Evolutionary conservation across 192 early-diverging fungal species (phyloP), one percentile per base, ranked within the genome.

Genomic region (Backusella sp.): DNA sequence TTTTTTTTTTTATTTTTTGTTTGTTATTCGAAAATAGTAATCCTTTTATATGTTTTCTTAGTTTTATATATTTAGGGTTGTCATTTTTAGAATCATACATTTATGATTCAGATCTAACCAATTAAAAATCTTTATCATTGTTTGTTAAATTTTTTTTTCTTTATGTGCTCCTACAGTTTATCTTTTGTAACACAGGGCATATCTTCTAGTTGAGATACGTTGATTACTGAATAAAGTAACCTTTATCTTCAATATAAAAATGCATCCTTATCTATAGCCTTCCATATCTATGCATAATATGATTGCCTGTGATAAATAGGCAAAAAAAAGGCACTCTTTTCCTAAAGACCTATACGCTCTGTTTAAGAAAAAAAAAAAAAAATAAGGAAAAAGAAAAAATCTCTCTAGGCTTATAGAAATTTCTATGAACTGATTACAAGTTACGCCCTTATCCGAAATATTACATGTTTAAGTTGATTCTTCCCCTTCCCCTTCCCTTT

Each of bases 241-340:
- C 36, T 42, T 36, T 70, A 41, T 70, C 68, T 41, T 17, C 68
- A 42, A 42, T 36, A 21, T 41, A 70, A 41, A 39, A 36, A 41
- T 70, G 26, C 11, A 19, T 28, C 9, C 56, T 62, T 62, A 62
- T 72, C 56, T 66, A 74, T 26, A 74, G 65, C 37, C 19, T 28
- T 62, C 56, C 26, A 62, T 62, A 62, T 28, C 23, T 28, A 28
- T 28, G 59, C 66, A 72, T 67, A 21, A 73, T 56, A 37, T 72
- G 21, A 36, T 30, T 46, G 14, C 36, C 34, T 62, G 21, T 28
- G 21, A 62, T 62, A 62, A 62, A 62, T 62, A 59, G 23, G 11
- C 9, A 62, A 28, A 28, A 4, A 28, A 28, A 12, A 28, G 2
- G 2, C 11, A 14, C 3, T 62, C 23, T 28, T 28, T 15, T 14